These are phyloP conservation scores for Chytriomyces sp. DNA, from an alignment of 192 early-diverging fungal genomes.

Conservation along the genomic window DNA sequence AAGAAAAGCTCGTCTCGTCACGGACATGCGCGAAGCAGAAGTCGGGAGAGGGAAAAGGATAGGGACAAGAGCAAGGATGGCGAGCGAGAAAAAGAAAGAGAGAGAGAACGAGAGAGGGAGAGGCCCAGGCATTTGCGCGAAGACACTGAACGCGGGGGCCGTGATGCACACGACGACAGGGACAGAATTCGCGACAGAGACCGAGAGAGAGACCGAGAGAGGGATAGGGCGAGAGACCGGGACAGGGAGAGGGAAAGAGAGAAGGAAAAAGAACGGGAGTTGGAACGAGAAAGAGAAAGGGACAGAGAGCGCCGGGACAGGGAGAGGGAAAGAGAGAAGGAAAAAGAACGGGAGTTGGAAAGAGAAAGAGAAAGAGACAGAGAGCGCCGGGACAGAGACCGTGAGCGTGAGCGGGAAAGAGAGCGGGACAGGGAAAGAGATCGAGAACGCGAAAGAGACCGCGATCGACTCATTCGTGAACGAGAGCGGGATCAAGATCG, in stretches of 20 bases:
- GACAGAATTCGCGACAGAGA: not conserved
- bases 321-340: constrained; percentile 44
- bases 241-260: constrained; percentile 35
- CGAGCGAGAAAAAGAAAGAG: not conserved
- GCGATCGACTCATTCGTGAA: constrained; percentile 37
- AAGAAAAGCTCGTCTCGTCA: not conserved
- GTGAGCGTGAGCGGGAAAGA: constrained; percentile 51
- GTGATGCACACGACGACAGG: not conserved
- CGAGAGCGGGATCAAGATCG: constrained; percentile 33
- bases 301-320: constrained; percentile 29
- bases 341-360: constrained; percentile 27
- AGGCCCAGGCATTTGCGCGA: not conserved
- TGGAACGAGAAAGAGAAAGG: constrained; percentile 32
- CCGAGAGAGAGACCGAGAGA: not conserved
- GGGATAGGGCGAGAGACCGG: not conserved
- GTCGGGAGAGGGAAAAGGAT: not conserved
- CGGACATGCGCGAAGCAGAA: not conserved
- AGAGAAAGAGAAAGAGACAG: constrained; percentile 36
- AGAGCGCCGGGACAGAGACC: constrained; percentile 50
- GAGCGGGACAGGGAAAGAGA: constrained; percentile 42
- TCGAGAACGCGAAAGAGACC: constrained; percentile 44
- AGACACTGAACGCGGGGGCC: not conserved
- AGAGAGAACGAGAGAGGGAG: constrained; percentile 17
- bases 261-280: constrained; percentile 21
- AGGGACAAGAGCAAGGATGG: not conserved